Evolutionary conservation across 768 basidiomycete genomes (phyloP).

Genomic region (Phanerodontia chrysosporium): DNA sequence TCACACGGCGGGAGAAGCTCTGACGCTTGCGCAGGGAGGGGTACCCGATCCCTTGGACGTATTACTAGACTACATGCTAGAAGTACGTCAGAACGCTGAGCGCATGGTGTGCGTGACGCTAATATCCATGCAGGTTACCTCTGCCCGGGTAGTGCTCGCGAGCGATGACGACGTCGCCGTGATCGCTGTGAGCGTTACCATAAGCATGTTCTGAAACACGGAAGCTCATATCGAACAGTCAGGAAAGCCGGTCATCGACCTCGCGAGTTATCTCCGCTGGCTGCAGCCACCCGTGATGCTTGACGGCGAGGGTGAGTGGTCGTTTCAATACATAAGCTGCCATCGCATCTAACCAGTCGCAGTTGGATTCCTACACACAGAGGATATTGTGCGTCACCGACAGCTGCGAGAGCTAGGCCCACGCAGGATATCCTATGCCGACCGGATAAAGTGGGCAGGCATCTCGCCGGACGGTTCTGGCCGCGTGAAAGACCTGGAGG

Average conservation of each 20-base stretch:
- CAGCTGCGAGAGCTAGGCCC: too few species aligned
- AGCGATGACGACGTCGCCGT: slow-evolving; percentile 10
- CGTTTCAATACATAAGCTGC: neutral
- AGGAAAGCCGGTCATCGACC: neutral
- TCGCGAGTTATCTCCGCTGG: neutral
- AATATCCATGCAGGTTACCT: slow-evolving; percentile 4
- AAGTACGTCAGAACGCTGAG: neutral
- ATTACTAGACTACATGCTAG: slow-evolving; percentile 21
- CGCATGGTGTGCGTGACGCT: neutral
- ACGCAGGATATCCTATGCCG: too few species aligned
- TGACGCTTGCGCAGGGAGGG: neutral
- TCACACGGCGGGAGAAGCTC: too few species aligned
- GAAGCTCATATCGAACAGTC: too few species aligned
- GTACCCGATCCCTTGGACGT: slow-evolving; percentile 1
- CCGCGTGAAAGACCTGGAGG: too few species aligned
- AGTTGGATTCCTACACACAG: neutral
- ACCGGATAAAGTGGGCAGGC: too few species aligned
- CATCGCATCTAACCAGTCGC: too few species aligned
- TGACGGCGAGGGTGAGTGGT: neutral
- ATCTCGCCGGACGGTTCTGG: too few species aligned
- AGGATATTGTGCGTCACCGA: too few species aligned
- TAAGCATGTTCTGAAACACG: too few species aligned
- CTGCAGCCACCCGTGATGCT: neutral
- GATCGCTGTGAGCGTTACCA: slow-evolving; percentile 7
- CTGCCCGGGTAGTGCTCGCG: slow-evolving; percentile 15